These are phyloP conservation scores for Talaromyces islandicus DNA, from an alignment of 2,329 filamentous ascomycete genomes.

Conservation along the genomic window DNA sequence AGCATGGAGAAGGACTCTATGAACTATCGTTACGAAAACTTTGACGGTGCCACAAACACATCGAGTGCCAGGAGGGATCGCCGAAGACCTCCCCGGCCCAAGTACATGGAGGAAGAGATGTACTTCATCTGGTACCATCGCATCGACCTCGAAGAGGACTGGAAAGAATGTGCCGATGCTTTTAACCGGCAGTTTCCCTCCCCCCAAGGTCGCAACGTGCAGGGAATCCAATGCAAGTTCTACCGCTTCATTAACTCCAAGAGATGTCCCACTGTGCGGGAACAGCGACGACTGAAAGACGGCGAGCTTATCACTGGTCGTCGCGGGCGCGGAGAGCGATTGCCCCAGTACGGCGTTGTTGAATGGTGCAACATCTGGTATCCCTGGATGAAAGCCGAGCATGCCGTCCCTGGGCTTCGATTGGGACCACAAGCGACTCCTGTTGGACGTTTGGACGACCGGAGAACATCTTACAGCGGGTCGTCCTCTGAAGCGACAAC, in stretches of 20 bases:
- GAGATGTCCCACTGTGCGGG: conserved; percentile 38
- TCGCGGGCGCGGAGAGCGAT: conserved; percentile 19
- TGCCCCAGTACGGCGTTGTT: conserved; percentile 35
- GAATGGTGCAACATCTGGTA: conserved; percentile 36
- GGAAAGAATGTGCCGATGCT: conserved; percentile 39
- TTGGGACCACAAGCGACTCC: conserved; percentile 4
- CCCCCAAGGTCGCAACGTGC: conserved; percentile 32
- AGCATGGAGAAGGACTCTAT: conserved; percentile 20
- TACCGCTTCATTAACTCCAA: conserved; percentile 44
- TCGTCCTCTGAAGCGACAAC: conserved; percentile 7
- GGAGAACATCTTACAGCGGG: not conserved
- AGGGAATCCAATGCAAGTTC: conserved; percentile 46
- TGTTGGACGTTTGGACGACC: not conserved
- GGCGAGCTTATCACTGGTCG: conserved; percentile 32
- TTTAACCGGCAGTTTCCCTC: conserved; percentile 40
- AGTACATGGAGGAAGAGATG: conserved; percentile 43
- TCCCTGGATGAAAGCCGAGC: conserved; percentile 37
- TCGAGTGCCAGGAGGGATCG: conserved; percentile 29
- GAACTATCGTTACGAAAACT: conserved; percentile 33
- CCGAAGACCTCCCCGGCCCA: conserved; percentile 38
- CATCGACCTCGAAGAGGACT: conserved; percentile 40
- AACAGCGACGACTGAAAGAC: conserved; percentile 35
- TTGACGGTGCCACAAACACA: conserved; percentile 36
- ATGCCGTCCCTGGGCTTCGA: conserved; percentile 13
- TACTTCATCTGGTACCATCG: conserved; percentile 48